Evolutionary conservation across 1,139 yeast species (phyloP).

Genomic region (Candida sp.): DNA sequence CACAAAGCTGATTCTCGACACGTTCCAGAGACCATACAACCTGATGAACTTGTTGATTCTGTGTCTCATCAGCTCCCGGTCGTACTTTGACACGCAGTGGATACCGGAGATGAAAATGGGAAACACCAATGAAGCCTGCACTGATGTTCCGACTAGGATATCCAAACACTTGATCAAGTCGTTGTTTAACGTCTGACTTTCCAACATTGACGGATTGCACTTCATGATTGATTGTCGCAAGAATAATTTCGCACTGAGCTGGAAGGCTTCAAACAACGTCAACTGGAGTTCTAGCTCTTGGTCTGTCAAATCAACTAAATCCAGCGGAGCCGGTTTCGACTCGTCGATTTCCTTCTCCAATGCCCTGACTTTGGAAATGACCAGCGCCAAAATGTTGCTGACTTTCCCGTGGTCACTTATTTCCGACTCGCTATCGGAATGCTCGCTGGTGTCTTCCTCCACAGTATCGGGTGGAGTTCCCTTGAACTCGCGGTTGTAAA

Average conservation of each 20-base stretch:
- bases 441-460: conserved; percentile 10
- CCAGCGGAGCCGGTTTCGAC: conserved; percentile 58
- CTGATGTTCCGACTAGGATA: conserved; percentile 64
- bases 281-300: conserved; percentile 68
- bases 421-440: conserved; percentile 20
- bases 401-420: conserved; percentile 30
- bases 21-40: conserved; percentile 71
- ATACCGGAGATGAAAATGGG: conserved; percentile 82
- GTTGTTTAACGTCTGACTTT: conserved; percentile 61
- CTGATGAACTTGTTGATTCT: conserved; percentile 61
- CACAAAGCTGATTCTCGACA: conserved; percentile 60
- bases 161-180: conserved; percentile 64
- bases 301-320: conserved; percentile 50
- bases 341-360: conserved; percentile 55
- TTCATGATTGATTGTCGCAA: conserved; percentile 65
- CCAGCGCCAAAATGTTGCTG: conserved; percentile 24
- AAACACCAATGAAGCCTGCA: conserved; percentile 74
- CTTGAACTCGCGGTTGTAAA: conserved; percentile 16
- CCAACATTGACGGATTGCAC: conserved; percentile 66
- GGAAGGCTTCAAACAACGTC: conserved; percentile 74
- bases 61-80: conserved; percentile 52
- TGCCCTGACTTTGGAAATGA: conserved; percentile 40
- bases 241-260: conserved; percentile 70
- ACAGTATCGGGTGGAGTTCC: not conserved
- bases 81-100: conserved; percentile 56